Percentiles rank a stretch among this genome's conserved stretches.
Conservation (phyloP, 768 basidiomycete genomes). For the Pisolithus microcarpus region DNA sequence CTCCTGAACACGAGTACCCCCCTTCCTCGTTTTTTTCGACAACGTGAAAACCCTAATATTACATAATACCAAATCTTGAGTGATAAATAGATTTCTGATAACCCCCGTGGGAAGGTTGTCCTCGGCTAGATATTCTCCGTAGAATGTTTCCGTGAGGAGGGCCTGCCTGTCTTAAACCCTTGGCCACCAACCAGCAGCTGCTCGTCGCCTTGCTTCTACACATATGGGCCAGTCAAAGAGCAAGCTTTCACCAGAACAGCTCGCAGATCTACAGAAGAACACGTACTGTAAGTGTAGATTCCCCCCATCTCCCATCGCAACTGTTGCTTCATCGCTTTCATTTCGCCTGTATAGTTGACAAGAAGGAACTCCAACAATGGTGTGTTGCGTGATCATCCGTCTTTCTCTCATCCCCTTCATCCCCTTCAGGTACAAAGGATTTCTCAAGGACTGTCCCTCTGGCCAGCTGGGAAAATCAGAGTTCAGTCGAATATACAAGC, state of each 20-base stretch:
- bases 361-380: slow-evolving; percentile 97
- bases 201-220: slow-evolving; percentile 17
- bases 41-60: background rate
- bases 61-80: background rate
- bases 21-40: background rate
- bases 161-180: background rate
- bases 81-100: slow-evolving; percentile 1
- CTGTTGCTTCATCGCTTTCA: slow-evolving; percentile 13
- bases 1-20: background rate
- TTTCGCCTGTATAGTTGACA: slow-evolving; percentile 59
- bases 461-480: slow-evolving; percentile 94
- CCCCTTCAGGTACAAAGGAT: slow-evolving; percentile 87
- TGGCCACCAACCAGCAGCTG: background rate
- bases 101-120: slow-evolving; percentile 2
- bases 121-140: slow-evolving; percentile 2
- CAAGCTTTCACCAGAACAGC: slow-evolving; percentile 90
- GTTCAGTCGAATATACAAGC: slow-evolving; percentile 97
- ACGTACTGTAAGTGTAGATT: slow-evolving; percentile 72
- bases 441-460: slow-evolving; percentile 96
- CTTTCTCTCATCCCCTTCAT: slow-evolving; percentile 4
- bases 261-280: slow-evolving; percentile 92
- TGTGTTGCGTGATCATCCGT: slow-evolving; percentile 20
- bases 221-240: slow-evolving; percentile 97
- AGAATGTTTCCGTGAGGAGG: background rate
- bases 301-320: slow-evolving; percentile 7